Conservation (phyloP, 108 stramenopile genomes). For the Craspedostauros australis region DNA sequence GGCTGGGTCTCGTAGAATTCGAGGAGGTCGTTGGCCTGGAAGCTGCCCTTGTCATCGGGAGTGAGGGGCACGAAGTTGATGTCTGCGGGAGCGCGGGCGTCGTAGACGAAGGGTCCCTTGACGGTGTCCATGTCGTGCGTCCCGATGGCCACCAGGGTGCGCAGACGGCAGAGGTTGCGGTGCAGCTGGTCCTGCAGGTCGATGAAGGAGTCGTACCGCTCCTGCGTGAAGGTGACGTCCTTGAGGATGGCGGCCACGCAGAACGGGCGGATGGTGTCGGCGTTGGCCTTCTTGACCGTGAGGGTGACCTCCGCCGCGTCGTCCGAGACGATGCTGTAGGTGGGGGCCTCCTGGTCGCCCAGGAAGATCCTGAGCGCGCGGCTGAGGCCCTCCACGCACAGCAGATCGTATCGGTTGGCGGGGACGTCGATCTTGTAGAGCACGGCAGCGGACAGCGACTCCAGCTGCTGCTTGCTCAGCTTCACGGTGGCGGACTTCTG, state of each 20-base stretch:
- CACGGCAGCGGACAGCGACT: constrained; percentile 48
- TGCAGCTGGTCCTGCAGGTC: constrained; percentile 99
- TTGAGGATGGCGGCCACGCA: constrained; percentile 96
- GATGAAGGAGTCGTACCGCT: constrained; percentile 95
- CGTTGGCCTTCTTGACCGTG: constrained; percentile 78
- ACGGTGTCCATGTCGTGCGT: constrained; percentile 96
- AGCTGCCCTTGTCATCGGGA: constrained; percentile 57
- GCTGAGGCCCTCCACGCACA: constrained; percentile 96
- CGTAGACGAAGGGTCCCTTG: constrained; percentile 88
- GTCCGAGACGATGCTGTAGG: constrained; percentile 31
- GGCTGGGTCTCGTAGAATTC: constrained; percentile 88
- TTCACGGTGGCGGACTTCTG: constrained; percentile 62
- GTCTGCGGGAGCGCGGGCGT: constrained; percentile 75
- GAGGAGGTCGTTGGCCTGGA: constrained; percentile 58
- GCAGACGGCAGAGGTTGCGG: constrained; percentile 95
- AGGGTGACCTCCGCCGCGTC: constrained; percentile 31
- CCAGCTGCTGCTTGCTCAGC: constrained; percentile 49
- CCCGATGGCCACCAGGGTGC: constrained; percentile 98
- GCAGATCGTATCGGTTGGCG: constrained; percentile 98
- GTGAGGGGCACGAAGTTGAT: constrained; percentile 95
- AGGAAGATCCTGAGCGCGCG: constrained; percentile 91
- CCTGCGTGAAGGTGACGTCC: constrained; percentile 80
- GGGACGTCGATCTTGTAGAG: constrained; percentile 99
- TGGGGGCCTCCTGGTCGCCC: constrained; percentile 79
- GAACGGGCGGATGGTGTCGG: constrained; percentile 90